Conservation (phyloP, 768 basidiomycete genomes). For the Amanita subjunquillea region DNA sequence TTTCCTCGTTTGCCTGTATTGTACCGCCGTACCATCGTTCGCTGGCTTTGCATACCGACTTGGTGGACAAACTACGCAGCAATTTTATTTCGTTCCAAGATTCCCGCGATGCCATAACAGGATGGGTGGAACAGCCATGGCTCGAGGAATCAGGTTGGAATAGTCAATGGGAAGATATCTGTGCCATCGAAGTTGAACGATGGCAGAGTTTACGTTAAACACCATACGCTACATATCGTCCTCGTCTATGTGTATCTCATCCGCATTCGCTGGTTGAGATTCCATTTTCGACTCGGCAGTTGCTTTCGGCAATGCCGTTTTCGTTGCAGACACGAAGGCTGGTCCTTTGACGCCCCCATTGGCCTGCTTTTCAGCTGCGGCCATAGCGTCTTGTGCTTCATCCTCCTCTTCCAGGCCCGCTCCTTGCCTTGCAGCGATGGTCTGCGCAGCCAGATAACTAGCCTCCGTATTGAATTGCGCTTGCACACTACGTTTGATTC, state of each 20-base stretch:
- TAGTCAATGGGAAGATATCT: slow-evolving; percentile 69
- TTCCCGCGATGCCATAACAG: slow-evolving; percentile 48
- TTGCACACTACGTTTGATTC: slow-evolving; percentile 97
- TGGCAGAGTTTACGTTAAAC: slow-evolving; percentile 31
- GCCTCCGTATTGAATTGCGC: slow-evolving; percentile 98
- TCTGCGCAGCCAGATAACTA: slow-evolving; percentile 86
- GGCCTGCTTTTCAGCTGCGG: slow-evolving; percentile 65
- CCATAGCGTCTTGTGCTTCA: slow-evolving; percentile 69
- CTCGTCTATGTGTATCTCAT: slow-evolving; percentile 87
- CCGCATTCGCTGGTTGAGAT: slow-evolving; percentile 41
- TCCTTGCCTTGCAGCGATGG: slow-evolving; percentile 59
- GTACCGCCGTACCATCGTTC: slow-evolving; percentile 61
- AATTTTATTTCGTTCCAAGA: slow-evolving; percentile 65
- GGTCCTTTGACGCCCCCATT: slow-evolving; percentile 41
- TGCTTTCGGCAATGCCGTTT: slow-evolving; percentile 31
- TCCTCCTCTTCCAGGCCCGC: slow-evolving; percentile 35
- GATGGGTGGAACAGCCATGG: slow-evolving; percentile 63
- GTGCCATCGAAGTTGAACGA: slow-evolving; percentile 63
- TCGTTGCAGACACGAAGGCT: slow-evolving; percentile 72
- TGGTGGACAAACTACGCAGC: slow-evolving; percentile 47
- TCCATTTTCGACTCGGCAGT: slow-evolving; percentile 18
- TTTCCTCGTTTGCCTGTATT: slow-evolving; percentile 42
- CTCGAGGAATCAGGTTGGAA: slow-evolving; percentile 65
- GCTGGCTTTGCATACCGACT: slow-evolving; percentile 40
- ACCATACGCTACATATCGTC: slow-evolving; percentile 41